A percentile compares a stretch with the other conserved stretches of the same genome.
phyloP scores from a whole-genome alignment of 331 rosid species.

The Acacia concinna region DNA sequence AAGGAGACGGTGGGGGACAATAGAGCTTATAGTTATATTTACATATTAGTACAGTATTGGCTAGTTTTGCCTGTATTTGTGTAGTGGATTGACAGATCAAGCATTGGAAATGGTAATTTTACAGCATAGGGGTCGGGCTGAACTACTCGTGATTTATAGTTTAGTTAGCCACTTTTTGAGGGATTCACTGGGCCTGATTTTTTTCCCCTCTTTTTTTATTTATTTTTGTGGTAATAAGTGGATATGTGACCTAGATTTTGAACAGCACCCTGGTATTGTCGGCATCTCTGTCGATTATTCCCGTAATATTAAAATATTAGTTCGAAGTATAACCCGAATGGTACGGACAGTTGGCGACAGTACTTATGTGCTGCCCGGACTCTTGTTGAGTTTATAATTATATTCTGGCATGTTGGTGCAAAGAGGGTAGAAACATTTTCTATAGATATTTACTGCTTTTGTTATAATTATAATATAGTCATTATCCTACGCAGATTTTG shows the following conservation, averaged over 20 bases:
- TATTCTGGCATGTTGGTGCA: neutral
- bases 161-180: neutral
- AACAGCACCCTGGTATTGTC: constrained; percentile 27
- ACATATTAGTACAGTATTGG: no score
- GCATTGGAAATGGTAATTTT: constrained; percentile 4
- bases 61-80: neutral
- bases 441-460: neutral
- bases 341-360: constrained; percentile 27
- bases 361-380: constrained; percentile 24
- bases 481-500: neutral
- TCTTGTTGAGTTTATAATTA: neutral
- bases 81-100: neutral
- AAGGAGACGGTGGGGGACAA: neutral
- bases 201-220: neutral
- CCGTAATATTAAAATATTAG: neutral
- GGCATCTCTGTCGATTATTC: constrained; percentile 19
- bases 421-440: neutral
- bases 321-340: neutral
- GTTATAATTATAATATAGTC: neutral
- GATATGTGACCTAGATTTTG: constrained; percentile 15
- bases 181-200: neutral
- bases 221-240: neutral
- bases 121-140: neutral
- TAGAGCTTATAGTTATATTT: neutral
- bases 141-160: neutral